Evolutionary conservation across 257 asterid species (phyloP).

Genomic region (Przewalskia tangutica): DNA sequence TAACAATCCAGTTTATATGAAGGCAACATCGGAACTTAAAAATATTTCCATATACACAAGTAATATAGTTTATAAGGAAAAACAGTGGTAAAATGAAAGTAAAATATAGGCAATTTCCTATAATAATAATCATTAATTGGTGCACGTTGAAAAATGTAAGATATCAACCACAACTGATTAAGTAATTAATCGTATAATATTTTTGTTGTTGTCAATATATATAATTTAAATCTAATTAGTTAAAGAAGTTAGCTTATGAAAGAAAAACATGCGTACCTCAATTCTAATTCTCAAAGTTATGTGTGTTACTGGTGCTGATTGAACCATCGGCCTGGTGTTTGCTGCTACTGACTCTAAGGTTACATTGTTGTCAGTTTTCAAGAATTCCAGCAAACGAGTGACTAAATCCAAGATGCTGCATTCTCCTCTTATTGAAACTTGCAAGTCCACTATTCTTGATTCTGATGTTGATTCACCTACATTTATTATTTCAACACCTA

Average conservation of each 20-base stretch:
- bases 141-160: background rate
- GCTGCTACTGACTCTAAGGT: conserved; percentile 2
- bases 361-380: background rate
- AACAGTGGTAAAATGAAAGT: background rate
- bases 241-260: background rate
- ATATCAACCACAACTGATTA: background rate
- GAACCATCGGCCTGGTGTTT: background rate
- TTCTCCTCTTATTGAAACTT: conserved; percentile 4
- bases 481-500: background rate
- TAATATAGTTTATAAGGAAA: background rate
- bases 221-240: background rate
- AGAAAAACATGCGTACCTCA: background rate
- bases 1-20: background rate
- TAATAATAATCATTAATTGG: background rate
- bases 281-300: background rate
- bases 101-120: background rate
- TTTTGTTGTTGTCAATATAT: too few relatives aligned
- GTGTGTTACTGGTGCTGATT: background rate
- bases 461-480: conserved; percentile 4
- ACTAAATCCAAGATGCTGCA: conserved; percentile 1
- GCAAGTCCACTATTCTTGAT: conserved; percentile 5
- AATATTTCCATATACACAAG: background rate
- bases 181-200: too few relatives aligned
- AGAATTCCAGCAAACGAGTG: background rate
- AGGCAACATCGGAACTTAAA: background rate